phyloP scores from a whole-genome alignment of 2,329 filamentous ascomycete species.

The Mariannaea sp. region DNA sequence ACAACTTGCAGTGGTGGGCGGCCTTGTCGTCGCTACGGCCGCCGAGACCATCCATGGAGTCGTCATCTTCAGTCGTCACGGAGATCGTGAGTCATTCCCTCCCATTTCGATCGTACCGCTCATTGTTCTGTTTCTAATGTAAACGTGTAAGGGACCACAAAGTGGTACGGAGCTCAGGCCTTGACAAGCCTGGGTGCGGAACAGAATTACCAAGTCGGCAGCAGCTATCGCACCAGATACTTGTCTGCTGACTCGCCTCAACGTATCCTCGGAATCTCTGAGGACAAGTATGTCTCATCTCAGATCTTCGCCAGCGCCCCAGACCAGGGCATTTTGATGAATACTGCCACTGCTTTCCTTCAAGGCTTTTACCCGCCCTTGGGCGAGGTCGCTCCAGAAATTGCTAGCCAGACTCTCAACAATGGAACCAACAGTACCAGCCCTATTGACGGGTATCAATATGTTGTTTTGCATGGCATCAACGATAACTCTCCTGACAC shows the following conservation, averaged over 20 bases:
- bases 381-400: conserved; percentile 32
- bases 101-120: not conserved
- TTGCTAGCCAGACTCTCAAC: conserved; percentile 39
- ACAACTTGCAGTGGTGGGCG: not conserved
- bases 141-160: conserved; percentile 40
- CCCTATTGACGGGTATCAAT: conserved; percentile 43
- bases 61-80: conserved; percentile 43
- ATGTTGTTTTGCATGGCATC: conserved; percentile 40
- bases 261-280: conserved; percentile 42
- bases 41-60: conserved; percentile 43
- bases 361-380: conserved; percentile 45
- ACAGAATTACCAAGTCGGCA: conserved; percentile 40
- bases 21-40: conserved; percentile 5
- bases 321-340: conserved; percentile 41
- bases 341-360: conserved; percentile 44
- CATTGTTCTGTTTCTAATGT: not conserved
- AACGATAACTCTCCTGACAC: conserved; percentile 41
- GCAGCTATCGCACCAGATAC: conserved; percentile 32
- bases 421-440: conserved; percentile 38
- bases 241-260: conserved; percentile 34
- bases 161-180: conserved; percentile 42
- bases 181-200: conserved; percentile 43
- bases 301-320: conserved; percentile 43
- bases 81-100: conserved; percentile 39
- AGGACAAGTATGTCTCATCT: conserved; percentile 39